Conservation (phyloP, 2,329 filamentous ascomycete species). For the Cladosporium sp. region DNA sequence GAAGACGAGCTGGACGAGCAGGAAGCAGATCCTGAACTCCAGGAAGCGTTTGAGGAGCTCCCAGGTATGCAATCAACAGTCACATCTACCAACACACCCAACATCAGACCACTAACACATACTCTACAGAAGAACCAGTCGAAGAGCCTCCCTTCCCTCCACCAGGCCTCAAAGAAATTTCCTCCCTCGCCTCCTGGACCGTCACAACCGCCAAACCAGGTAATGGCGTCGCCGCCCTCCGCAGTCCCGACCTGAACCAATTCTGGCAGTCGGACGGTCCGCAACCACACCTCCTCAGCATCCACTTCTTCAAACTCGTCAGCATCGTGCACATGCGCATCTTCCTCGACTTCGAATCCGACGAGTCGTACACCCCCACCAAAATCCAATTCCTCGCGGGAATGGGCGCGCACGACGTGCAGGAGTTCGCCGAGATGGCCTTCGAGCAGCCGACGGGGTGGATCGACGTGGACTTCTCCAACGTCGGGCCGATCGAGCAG, state of each 20-base stretch:
- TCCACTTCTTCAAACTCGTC: constrained; percentile 81
- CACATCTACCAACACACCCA: background rate
- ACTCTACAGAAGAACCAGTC: constrained; percentile 15
- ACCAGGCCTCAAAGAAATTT: constrained; percentile 69
- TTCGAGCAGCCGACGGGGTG: constrained; percentile 80
- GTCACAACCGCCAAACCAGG: constrained; percentile 79
- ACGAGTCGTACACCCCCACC: constrained; percentile 96
- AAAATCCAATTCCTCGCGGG: constrained; percentile 86
- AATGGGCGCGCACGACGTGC: constrained; percentile 85
- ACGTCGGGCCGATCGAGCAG: constrained; percentile 49
- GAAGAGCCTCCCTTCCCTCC: constrained; percentile 27
- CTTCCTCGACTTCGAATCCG: constrained; percentile 84
- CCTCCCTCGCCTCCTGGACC: constrained; percentile 76
- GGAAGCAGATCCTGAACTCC: constrained; percentile 48
- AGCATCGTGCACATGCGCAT: constrained; percentile 75
- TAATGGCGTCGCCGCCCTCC: constrained; percentile 71
- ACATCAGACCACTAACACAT: background rate
- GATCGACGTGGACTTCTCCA: constrained; percentile 74
- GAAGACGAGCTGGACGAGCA: constrained; percentile 17
- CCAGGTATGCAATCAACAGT: background rate
- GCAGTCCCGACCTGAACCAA: constrained; percentile 65
- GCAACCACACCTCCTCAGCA: constrained; percentile 76
- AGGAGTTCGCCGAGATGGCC: constrained; percentile 78
- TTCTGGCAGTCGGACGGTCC: constrained; percentile 88
- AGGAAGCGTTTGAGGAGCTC: constrained; percentile 1